Evolutionary conservation across 805 yeast species (phyloP), one percentile per base, ranked within the genome.

Genomic region (Saturnispora besseyi): DNA sequence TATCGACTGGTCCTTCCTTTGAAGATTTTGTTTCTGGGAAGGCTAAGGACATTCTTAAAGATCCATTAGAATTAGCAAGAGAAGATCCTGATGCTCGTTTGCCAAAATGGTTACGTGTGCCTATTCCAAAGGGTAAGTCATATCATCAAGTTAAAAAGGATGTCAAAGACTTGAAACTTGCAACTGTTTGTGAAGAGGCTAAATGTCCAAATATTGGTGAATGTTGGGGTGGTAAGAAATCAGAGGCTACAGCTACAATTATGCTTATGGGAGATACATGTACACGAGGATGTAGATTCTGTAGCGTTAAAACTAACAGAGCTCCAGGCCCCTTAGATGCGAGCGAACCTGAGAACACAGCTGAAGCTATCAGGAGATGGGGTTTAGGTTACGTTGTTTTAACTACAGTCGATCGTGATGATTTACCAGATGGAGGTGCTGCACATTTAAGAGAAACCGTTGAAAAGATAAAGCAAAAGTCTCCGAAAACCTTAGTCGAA

Each of bases 201-300:
- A 84, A 93, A 62, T 93, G 99, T 69, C 99, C 99, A n/a, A 93
- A 93, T 65, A 93, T 93, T 54, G 96, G 98, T 47, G 99, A 93
- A 66, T 93, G 99, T 68, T 93, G 99, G 99, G 98, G 99, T 50
- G 99, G 99, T 30, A 79, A 82, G 60, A 84, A 90, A 65, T 79
- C 91, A 6, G 91, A 88, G 55, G 97, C 99, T 3, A 88, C 96
- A 7, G 96, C 96, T 5, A 93, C 99, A 2, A 93, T 93, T 58
- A 93, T 93, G 99, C 73, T 93, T 51, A 76, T 93, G 77, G 99
- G 99, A 54, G 99, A 93, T 61, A 93, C 99, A 0, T 93, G 99
- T 69, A 93, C 99, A 1, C 77, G 99, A 69, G 99, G 99, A n/a
- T 93, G 99, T 65, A 76, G 99, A 55, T 93, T 93, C 69, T 93